phyloP scores from a whole-genome alignment of 192 early-diverging fungal genomes.

The Paraglomus brasilianum region DNA sequence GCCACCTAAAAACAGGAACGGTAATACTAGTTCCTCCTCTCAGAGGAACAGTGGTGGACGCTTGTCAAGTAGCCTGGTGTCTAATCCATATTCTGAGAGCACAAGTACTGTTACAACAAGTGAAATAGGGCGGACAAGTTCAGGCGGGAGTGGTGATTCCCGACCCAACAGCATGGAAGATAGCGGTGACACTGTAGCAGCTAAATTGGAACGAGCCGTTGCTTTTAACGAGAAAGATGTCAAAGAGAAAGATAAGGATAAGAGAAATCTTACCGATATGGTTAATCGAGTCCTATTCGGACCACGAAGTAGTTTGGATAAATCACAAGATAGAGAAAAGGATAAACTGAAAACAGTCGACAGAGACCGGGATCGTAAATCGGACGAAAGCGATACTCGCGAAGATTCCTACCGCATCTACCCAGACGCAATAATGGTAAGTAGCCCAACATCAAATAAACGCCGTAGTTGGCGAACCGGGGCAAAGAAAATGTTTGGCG shows the following conservation, averaged over 20 bases:
- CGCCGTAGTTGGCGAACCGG: conserved; percentile 23
- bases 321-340: conserved; percentile 24
- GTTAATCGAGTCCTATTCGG: conserved; percentile 24
- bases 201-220: conserved; percentile 20
- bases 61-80: not conserved
- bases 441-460: conserved; percentile 17
- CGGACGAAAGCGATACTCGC: not conserved
- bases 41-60: not conserved
- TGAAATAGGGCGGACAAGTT: conserved; percentile 28
- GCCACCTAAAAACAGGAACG: conserved; percentile 49
- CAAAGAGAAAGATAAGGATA: conserved; percentile 27
- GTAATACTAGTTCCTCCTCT: conserved; percentile 14
- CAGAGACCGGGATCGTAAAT: conserved; percentile 3
- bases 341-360: conserved; percentile 18
- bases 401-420: not conserved
- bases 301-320: conserved; percentile 26
- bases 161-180: conserved; percentile 48
- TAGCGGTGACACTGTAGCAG: conserved; percentile 1
- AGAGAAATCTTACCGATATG: conserved; percentile 31
- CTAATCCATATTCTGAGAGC: conserved; percentile 5
- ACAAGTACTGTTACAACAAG: conserved; percentile 31
- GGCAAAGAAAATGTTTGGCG: conserved; percentile 23
- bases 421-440: not conserved
- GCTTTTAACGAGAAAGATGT: conserved; percentile 24
- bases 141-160: conserved; percentile 36